Evolutionary conservation across 2,329 filamentous ascomycete genomes (phyloP).

Genomic region (Hypoxylon sp.): DNA sequence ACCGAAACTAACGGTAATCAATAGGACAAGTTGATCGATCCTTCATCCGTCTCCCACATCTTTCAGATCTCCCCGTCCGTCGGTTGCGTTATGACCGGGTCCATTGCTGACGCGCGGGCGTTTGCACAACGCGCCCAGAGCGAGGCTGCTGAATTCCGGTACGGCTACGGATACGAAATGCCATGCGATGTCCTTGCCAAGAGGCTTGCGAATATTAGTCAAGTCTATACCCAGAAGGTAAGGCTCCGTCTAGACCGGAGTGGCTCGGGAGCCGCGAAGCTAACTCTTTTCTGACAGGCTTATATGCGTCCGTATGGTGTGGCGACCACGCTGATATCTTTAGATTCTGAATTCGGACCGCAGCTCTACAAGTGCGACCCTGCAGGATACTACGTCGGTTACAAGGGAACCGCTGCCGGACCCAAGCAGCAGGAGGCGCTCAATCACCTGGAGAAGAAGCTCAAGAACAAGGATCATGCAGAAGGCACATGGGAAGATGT

Average conservation of each 20-base stretch:
- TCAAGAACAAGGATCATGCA: constrained; percentile 98
- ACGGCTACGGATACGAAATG: constrained; percentile 99
- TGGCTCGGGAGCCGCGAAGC: constrained; percentile 25
- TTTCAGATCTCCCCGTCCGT: constrained; percentile 97
- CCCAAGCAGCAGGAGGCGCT: constrained; percentile 99
- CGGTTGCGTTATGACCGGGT: constrained; percentile 98
- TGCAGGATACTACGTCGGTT: constrained; percentile 97
- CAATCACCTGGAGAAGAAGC: constrained; percentile 99
- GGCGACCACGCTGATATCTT: constrained; percentile 92
- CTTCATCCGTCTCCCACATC: constrained; percentile 95
- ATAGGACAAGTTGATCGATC: constrained; percentile 99
- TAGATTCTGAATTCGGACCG: constrained; percentile 92
- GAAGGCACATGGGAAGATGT: constrained; percentile 97
- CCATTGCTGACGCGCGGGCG: constrained; percentile 95
- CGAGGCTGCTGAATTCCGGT: constrained; percentile 97
- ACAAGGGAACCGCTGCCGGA: constrained; percentile 97
- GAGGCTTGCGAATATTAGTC: constrained; percentile 97
- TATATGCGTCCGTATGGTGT: constrained; percentile 99
- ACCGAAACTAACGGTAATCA: constrained; percentile 54
- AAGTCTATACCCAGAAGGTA: constrained; percentile 98
- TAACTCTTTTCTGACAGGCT: constrained; percentile 67
- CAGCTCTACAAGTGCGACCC: constrained; percentile 99
- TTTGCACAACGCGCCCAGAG: constrained; percentile 93
- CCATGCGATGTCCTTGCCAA: constrained; percentile 97
- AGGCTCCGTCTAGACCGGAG: constrained; percentile 47